Conservation (phyloP, 441 rosid genomes). For the Euphorbia corollata region DNA sequence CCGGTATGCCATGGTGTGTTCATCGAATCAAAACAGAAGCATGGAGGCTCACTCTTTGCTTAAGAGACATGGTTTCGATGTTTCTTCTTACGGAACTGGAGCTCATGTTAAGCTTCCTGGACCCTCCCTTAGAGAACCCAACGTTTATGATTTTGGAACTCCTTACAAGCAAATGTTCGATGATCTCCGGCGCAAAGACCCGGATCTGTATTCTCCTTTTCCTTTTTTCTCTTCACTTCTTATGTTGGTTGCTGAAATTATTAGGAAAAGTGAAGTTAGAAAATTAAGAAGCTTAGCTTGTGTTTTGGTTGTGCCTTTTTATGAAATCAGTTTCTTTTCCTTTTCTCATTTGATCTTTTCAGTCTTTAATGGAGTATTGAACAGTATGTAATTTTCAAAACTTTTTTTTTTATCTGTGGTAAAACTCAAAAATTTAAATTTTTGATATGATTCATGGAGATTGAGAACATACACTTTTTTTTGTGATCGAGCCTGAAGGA, state of each 20-base stretch:
- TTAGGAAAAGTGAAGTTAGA: no score
- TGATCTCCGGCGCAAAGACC: constrained; percentile 87
- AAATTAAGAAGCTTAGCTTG: no score
- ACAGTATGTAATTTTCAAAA: neutral
- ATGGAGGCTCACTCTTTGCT: constrained; percentile 87
- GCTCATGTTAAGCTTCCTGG: constrained; percentile 92
- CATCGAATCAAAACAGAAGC: constrained; percentile 94
- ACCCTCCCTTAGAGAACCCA: constrained; percentile 84
- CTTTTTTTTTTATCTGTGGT: neutral
- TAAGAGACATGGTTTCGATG: constrained; percentile 75
- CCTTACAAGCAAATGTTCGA: constrained; percentile 92
- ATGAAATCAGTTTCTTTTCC: neutral
- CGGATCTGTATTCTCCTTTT: constrained; percentile 61
- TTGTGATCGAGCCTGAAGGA: neutral
- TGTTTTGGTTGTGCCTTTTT: neutral
- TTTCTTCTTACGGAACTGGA: constrained; percentile 85
- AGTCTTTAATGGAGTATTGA: neutral
- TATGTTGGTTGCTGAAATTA: neutral
- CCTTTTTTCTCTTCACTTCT: neutral
- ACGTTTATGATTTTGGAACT: constrained; percentile 86
- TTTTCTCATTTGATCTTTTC: neutral
- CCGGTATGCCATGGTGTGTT: constrained; percentile 90
- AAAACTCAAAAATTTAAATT: neutral
- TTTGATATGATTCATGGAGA: neutral
- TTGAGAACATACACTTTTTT: neutral